Evolutionary conservation across 148 eudicot species (phyloP).

Genomic region (Fagopyrum esculentum): DNA sequence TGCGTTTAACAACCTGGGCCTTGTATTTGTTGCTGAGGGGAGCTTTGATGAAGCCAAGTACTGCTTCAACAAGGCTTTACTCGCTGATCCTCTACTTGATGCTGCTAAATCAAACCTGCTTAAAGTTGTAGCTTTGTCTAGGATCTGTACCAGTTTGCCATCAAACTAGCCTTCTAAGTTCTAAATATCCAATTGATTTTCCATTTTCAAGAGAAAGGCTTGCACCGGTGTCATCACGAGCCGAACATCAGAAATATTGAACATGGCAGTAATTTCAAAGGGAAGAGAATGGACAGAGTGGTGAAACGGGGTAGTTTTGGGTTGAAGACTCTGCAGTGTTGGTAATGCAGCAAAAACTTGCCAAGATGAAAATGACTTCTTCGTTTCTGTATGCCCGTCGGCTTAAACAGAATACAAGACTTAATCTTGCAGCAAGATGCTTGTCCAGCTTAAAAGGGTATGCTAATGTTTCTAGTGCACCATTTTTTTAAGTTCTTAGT

Average conservation of each 20-base stretch:
- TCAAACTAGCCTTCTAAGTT: conserved; percentile 10
- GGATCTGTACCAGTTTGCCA: conserved; percentile 33
- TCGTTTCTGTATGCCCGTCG: background rate
- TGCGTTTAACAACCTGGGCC: conserved; percentile 92
- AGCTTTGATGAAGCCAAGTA: conserved; percentile 79
- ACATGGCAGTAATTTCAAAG: background rate
- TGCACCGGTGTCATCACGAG: background rate
- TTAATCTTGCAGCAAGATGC: background rate
- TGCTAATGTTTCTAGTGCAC: background rate
- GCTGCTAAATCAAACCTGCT: conserved; percentile 90
- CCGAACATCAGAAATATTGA: background rate
- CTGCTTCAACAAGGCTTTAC: conserved; percentile 82
- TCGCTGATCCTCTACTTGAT: conserved; percentile 80
- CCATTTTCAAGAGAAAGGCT: background rate
- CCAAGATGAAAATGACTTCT: background rate
- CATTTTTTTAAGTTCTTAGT: background rate
- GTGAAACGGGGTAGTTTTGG: background rate
- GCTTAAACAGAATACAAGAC: background rate
- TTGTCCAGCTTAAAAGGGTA: background rate
- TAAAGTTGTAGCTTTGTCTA: conserved; percentile 60
- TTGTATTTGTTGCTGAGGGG: conserved; percentile 89
- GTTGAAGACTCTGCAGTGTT: background rate
- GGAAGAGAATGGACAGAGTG: background rate
- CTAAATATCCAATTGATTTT: background rate
- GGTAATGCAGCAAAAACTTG: background rate